These are phyloP conservation scores for Malassezia pachydermatis DNA, from an alignment of 1,284 basidiomycete species.

Conservation along the genomic window DNA sequence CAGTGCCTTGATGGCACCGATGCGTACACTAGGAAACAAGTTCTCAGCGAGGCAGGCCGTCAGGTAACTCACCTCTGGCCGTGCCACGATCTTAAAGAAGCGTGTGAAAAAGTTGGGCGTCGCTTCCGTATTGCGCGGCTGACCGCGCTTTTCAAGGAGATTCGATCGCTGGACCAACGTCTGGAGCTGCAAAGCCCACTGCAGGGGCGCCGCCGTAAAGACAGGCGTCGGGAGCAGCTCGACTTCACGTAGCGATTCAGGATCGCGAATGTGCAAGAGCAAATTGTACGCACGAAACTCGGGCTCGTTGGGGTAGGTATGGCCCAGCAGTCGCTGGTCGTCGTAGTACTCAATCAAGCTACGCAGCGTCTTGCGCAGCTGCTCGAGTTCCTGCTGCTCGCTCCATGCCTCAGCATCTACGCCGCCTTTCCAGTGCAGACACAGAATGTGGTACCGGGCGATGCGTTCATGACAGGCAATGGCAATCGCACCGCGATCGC, in stretches of 20 bases:
- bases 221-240: conserved; percentile 67
- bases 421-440: conserved; percentile 58
- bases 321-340: conserved; percentile 58
- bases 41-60: conserved; percentile 54
- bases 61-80: conserved; percentile 50
- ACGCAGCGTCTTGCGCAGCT: conserved; percentile 74
- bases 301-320: conserved; percentile 70
- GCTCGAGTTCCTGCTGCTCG: conserved; percentile 69
- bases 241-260: conserved; percentile 60
- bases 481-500: conserved; percentile 63
- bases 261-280: conserved; percentile 77
- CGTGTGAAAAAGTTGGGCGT: conserved; percentile 57
- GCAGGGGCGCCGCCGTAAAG: conserved; percentile 63
- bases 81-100: conserved; percentile 52
- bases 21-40: conserved; percentile 52
- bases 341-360: conserved; percentile 87
- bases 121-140: conserved; percentile 51
- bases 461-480: conserved; percentile 88
- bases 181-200: conserved; percentile 70
- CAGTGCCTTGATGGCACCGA: conserved; percentile 52
- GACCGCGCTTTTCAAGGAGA: conserved; percentile 51
- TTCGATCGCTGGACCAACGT: conserved; percentile 69
- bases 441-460: conserved; percentile 82
- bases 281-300: conserved; percentile 94
- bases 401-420: conserved; percentile 57